Evolutionary conservation across 495 filamentous ascomycete species (phyloP).

Genomic region (Penicillium chermesinum): DNA sequence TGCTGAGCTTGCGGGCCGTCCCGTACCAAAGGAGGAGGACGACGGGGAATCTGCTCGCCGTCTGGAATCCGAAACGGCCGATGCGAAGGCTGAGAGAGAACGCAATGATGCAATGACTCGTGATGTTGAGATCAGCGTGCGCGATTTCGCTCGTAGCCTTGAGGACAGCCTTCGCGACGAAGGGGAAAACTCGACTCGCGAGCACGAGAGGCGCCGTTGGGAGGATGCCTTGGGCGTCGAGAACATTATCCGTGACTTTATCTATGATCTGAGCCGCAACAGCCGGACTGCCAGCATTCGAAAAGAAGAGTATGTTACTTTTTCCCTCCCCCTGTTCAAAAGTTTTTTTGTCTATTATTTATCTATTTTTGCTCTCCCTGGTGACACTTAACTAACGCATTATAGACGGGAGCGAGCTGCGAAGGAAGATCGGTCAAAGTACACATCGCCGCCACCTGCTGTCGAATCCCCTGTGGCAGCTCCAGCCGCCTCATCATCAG

Average conservation of each 20-base stretch:
- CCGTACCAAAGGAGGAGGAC: conserved; percentile 60
- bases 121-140: conserved; percentile 94
- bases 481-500: conserved; percentile 38
- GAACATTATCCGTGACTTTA: conserved; percentile 93
- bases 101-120: conserved; percentile 93
- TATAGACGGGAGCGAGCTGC: conserved; percentile 21
- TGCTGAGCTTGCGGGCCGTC: conserved; percentile 83
- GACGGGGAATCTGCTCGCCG: conserved; percentile 71
- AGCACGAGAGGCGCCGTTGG: conserved; percentile 93
- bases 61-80: conserved; percentile 80
- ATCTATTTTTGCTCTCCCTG: too few relatives aligned
- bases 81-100: conserved; percentile 75
- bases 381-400: conserved; percentile 12
- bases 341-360: too few relatives aligned
- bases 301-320: conserved; percentile 60
- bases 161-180: conserved; percentile 85
- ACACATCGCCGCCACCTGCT: conserved; percentile 13
- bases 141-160: conserved; percentile 77
- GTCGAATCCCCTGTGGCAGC: conserved; percentile 27
- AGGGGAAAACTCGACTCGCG: conserved; percentile 58
- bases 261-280: conserved; percentile 87
- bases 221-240: conserved; percentile 96
- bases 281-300: conserved; percentile 70
- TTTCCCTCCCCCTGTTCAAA: too few relatives aligned
- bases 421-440: conserved; percentile 21